Evolutionary conservation across 2,329 filamentous ascomycete species (phyloP).

Genomic region (Penicillium sp.): DNA sequence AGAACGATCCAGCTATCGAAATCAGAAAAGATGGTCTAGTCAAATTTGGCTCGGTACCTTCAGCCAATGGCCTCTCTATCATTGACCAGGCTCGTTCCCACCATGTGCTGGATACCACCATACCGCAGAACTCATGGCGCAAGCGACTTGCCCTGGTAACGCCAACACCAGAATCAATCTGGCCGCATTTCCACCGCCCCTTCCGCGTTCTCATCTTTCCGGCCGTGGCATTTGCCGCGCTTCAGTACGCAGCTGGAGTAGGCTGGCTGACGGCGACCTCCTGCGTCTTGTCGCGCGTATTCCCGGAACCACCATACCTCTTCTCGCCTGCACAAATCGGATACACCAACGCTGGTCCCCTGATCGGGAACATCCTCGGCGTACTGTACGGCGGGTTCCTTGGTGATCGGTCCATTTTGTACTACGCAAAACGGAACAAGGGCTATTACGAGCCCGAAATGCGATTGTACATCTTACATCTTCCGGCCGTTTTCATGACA

Average conservation of each 20-base stretch:
- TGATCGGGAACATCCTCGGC: constrained; percentile 43
- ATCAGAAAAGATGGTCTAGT: background rate
- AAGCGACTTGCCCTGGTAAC: constrained; percentile 28
- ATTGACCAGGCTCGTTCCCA: constrained; percentile 4
- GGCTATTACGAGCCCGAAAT: constrained; percentile 53
- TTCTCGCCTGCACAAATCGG: constrained; percentile 35
- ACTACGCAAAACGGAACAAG: constrained; percentile 44
- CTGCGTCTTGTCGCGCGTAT: constrained; percentile 35
- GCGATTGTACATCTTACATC: constrained; percentile 39
- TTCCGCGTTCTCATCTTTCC: constrained; percentile 38
- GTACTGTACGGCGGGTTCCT: constrained; percentile 42
- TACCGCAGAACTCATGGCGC: constrained; percentile 28
- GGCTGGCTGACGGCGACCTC: constrained; percentile 37
- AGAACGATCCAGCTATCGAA: background rate
- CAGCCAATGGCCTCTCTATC: constrained; percentile 4
- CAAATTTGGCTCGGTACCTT: constrained; percentile 10
- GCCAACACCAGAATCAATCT: constrained; percentile 27
- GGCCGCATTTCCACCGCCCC: constrained; percentile 33
- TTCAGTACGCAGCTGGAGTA: constrained; percentile 43
- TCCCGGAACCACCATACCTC: constrained; percentile 35
- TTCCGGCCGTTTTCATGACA: constrained; percentile 41
- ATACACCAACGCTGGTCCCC: constrained; percentile 34
- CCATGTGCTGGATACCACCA: constrained; percentile 27
- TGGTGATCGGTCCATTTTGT: constrained; percentile 41
- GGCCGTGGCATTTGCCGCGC: constrained; percentile 40